Evolutionary conservation across 23 red algal species (phyloP), one percentile per base, ranked within the genome.

Genomic region (Gracilaria gracilis): DNA sequence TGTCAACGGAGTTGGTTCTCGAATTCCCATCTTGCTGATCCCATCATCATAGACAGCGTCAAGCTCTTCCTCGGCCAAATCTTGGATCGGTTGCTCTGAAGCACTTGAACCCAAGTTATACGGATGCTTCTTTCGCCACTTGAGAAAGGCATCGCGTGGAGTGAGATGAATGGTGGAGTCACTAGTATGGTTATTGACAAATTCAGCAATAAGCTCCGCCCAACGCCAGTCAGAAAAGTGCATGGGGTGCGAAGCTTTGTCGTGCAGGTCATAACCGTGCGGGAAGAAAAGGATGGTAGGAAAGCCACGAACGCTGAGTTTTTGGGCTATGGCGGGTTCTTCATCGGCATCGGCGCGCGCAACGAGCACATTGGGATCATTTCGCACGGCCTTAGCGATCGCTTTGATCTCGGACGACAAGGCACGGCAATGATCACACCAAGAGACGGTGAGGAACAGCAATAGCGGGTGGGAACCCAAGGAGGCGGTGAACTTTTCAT

Each of bases 181-280:
- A 28, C 21, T 24, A 12, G 84, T 87, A 35, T 87, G 66, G 40
- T 87, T 87, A 67, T 87, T 87, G 11, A 87, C 84, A 61, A 87
- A 87, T 57, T 87, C 84, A 36, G 84, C 84, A 24, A 87, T 87
- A 2, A 87, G 19, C 67, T 87, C 84, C n/a, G 84, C 84, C 84
- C 84, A 87, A 29, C 84, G 64, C 40, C 69, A 87, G 69, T 87
- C 84, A 21, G 84, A 47, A 75, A 87, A 87, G 31, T 87, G 47
- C 9, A 37, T 28, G 16, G 58, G 55, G 21, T 25, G 37, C 1
- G 42, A 7, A 33, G 33, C 21, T 2, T 25, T 24, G 37, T 65
- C 32, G 25, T 61, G 55, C 64, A 87, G 32, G 19, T 57, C 84
- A 59, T 37, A 51, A 4, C 67, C 66, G 29, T 15, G 46, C 13